Evolutionary conservation across 257 asterid genomes (phyloP).

Genomic region (Capsicum rhomboideum): DNA sequence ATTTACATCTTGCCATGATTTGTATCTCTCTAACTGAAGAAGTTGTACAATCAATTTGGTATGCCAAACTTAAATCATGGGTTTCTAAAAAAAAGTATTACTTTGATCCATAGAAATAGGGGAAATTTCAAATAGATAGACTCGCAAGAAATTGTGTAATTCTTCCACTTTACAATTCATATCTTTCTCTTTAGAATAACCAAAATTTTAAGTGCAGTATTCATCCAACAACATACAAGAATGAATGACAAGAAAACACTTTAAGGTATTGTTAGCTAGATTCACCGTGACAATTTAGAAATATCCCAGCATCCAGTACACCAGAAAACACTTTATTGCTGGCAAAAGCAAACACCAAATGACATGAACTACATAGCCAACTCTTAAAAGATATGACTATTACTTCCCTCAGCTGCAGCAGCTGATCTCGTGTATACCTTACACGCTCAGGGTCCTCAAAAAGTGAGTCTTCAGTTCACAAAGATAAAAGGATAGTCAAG

Average conservation of each 20-base stretch:
- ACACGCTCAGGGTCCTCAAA: conserved; percentile 62
- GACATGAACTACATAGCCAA: not conserved
- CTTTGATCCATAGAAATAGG: not conserved
- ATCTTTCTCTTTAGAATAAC: too few relatives aligned
- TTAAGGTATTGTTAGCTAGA: too few relatives aligned
- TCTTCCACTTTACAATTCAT: not conserved
- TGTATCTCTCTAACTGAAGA: not conserved
- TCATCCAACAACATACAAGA: not conserved
- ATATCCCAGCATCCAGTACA: too few relatives aligned
- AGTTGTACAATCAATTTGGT: not conserved
- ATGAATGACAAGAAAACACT: not conserved
- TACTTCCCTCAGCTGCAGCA: conserved; percentile 80
- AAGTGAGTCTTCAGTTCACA: conserved; percentile 64
- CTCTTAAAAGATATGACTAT: not conserved
- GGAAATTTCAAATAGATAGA: not conserved
- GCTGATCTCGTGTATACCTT: conserved; percentile 58
- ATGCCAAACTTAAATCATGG: too few relatives aligned
- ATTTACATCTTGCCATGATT: not conserved
- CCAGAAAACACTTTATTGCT: too few relatives aligned
- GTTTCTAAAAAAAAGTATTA: not conserved
- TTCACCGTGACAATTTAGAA: too few relatives aligned
- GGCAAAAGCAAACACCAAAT: not conserved
- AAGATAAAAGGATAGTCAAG: not conserved
- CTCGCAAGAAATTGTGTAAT: not conserved
- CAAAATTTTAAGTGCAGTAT: not conserved